A percentile compares a stretch with the other conserved stretches of the same genome.
Conservation (phyloP, 306 rosid species). For the Boehmeria nivea region DNA sequence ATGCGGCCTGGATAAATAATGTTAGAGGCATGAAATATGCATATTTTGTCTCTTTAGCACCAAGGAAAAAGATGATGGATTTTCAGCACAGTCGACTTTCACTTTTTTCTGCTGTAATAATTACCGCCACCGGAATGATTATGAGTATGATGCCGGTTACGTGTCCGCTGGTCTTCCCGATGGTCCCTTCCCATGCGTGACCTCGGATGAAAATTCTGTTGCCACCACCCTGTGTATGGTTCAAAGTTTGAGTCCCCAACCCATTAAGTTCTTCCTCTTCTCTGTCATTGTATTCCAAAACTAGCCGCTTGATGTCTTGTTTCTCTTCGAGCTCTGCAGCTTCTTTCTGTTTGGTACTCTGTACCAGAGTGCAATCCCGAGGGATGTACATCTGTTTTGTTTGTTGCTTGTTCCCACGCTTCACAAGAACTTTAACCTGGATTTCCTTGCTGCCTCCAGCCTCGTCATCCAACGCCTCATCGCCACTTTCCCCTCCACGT, state of each 20-base stretch:
- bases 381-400: conserved; percentile 95
- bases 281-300: conserved; percentile 91
- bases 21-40: not conserved
- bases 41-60: not conserved
- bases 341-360: conserved; percentile 97
- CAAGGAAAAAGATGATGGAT: not conserved
- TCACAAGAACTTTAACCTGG: conserved; percentile 95
- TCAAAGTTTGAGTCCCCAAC: conserved; percentile 64
- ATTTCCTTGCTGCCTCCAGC: conserved; percentile 72
- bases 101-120: conserved; percentile 67
- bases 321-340: conserved; percentile 99
- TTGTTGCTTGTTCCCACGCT: conserved; percentile 98
- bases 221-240: conserved; percentile 64
- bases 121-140: conserved; percentile 50
- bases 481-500: conserved; percentile 97
- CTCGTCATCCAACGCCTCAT: conserved; percentile 71
- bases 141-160: conserved; percentile 60
- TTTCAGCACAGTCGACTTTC: conserved; percentile 11
- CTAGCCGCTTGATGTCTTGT: conserved; percentile 93
- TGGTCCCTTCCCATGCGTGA: no score
- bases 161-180: conserved; percentile 65
- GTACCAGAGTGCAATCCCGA: conserved; percentile 78
- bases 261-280: conserved; percentile 98
- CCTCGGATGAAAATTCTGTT: conserved; percentile 53
- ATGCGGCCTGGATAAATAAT: not conserved